Evolutionary conservation across 345 rosid genomes (phyloP), one percentile per base, ranked within the genome.

Genomic region (Aurinia saxatilis): DNA sequence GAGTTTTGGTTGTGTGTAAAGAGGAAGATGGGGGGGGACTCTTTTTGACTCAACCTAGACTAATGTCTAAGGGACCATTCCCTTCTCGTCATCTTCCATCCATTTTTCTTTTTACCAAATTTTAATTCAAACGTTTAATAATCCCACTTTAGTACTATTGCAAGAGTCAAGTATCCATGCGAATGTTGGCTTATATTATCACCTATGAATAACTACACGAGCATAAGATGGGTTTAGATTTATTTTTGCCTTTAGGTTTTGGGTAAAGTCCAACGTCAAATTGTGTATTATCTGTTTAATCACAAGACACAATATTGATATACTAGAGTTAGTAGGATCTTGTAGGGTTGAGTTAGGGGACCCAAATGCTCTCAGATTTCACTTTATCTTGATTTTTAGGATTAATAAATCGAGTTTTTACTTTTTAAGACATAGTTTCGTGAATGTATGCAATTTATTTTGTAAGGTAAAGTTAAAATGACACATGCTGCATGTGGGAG

Each of bases 401-500:
- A 17, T 33, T 41, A 41, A 33, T 34, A 44, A 27, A 53, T 36
- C 19, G 57, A 53, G 57, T 61, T 55, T 52, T 55, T 49, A 60
- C 62, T 53, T 69, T 70, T 45, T 21, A 70, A 62, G 50, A 54
- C 63, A 23, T 70, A 41, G 64, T 63, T 56, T 56, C 52, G 59
- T 70, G 64, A 56, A 40, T 27, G 5, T 15, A 61, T 45, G 60
- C 55, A 15, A 47, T 55, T 47, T 18, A 12, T 11, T 55, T 54
- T 45, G 61, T 27, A 53, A 53, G 79, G 72, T 75, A 68, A 73
- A 80, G 77, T 77, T 71, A 40, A 73, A 58, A 65, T 58, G 46
- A 63, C 85, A 87, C 88, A 82, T 83, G 91, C 78, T 63, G 52
- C 91, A 74, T 77, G 95, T 83, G 88, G 97, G 89, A 76, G 84